These are phyloP conservation scores for Pelargonium nanum DNA, from an alignment of 345 rosid genomes.

Conservation along the genomic window DNA sequence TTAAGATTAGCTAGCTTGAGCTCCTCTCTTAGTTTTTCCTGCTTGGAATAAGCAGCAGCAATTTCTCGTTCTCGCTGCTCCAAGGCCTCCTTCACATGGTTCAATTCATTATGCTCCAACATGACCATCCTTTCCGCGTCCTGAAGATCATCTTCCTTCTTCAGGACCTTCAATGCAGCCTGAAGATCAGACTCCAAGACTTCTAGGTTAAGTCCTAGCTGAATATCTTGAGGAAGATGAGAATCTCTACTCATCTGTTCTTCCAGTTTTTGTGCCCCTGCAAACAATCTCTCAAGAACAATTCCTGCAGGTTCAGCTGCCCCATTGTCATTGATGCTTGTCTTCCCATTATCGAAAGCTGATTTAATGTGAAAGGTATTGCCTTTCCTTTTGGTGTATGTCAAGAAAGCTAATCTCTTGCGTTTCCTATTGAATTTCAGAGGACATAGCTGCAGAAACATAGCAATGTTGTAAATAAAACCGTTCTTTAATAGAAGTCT, in stretches of 20 bases:
- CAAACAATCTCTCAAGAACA: slow-evolving; percentile 61
- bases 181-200: slow-evolving; percentile 57
- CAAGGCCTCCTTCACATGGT: slow-evolving; percentile 44
- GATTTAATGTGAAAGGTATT: slow-evolving; percentile 23
- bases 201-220: slow-evolving; percentile 28
- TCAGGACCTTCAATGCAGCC: slow-evolving; percentile 52
- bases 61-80: slow-evolving; percentile 40
- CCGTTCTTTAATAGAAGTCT: background rate
- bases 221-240: slow-evolving; percentile 16
- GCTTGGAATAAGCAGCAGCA: slow-evolving; percentile 36
- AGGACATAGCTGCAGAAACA: slow-evolving; percentile 30
- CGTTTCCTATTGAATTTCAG: slow-evolving; percentile 27
- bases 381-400: slow-evolving; percentile 11
- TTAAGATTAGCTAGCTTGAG: slow-evolving; percentile 39
- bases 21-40: slow-evolving; percentile 48
- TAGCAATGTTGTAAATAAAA: background rate
- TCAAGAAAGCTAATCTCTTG: slow-evolving; percentile 18
- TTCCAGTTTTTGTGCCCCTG: slow-evolving; percentile 51
- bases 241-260: slow-evolving; percentile 32
- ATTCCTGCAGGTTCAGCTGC: slow-evolving; percentile 37
- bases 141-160: slow-evolving; percentile 61
- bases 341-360: slow-evolving; percentile 26
- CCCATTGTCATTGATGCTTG: slow-evolving; percentile 37
- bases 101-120: slow-evolving; percentile 42
- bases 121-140: slow-evolving; percentile 43